phyloP scores from a whole-genome alignment of 2,329 filamentous ascomycete species.

The Apiospora rasikravindrae region DNA sequence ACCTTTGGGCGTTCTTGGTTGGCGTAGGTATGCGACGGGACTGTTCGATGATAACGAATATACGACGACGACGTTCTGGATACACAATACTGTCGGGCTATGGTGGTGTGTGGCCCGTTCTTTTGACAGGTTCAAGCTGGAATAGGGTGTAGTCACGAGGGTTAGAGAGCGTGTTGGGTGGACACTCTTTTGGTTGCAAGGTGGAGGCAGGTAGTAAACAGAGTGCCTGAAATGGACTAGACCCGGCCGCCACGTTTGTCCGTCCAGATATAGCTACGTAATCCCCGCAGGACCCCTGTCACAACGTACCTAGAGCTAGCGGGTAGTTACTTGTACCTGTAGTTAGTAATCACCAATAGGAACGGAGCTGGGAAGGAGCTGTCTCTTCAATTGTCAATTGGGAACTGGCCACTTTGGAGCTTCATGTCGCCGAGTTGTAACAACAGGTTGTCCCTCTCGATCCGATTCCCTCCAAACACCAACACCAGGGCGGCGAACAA shows the following conservation, averaged over 20 bases:
- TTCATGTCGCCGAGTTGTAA: conserved; percentile 12
- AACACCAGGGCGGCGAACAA: conserved; percentile 3
- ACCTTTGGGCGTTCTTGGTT: not conserved
- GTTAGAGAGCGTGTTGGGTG: not conserved
- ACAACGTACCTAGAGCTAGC: not conserved
- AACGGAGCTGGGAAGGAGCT: conserved; percentile 9
- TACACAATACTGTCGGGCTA: not conserved
- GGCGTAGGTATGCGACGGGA: not conserved
- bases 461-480: not conserved
- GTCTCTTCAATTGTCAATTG: not conserved
- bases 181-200: conserved; percentile 6
- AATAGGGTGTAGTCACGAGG: conserved; percentile 8
- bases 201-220: conserved; percentile 8
- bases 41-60: not conserved
- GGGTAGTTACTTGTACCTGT: no score
- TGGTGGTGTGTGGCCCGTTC: conserved; percentile 3
- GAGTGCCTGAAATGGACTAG: conserved; percentile 18
- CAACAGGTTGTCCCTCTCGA: conserved; percentile 16
- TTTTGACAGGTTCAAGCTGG: conserved; percentile 1
- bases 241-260: not conserved
- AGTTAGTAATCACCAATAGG: conserved; percentile 14
- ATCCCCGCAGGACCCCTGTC: not conserved
- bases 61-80: not conserved
- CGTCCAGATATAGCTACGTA: conserved; percentile 13
- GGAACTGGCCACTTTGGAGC: conserved; percentile 19